Evolutionary conservation across 1,284 basidiomycete species (phyloP).

Genomic region (Cutaneotrichosporon arboriforme): DNA sequence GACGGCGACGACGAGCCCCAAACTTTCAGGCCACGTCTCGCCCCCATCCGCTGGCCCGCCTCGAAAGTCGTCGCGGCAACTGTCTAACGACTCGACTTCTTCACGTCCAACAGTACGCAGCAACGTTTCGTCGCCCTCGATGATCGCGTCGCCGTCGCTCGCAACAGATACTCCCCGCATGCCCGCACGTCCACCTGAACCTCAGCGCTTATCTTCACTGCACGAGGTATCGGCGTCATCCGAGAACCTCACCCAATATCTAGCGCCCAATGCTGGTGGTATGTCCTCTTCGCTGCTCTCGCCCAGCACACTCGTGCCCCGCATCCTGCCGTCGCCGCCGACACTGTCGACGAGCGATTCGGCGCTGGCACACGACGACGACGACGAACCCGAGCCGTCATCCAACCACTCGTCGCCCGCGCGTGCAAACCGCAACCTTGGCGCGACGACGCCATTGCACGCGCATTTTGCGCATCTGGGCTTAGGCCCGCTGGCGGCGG

Average conservation of each 20-base stretch:
- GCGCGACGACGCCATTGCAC: not conserved
- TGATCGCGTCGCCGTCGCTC: too few species aligned
- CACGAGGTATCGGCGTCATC: constrained; percentile 11
- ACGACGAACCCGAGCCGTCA: constrained; percentile 3
- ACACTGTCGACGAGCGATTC: not conserved
- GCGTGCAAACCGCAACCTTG: constrained; percentile 4
- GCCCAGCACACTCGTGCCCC: not conserved
- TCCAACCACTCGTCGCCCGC: constrained; percentile 19
- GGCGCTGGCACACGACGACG: not conserved
- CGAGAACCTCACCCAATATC: constrained; percentile 12
- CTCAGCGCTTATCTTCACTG: constrained; percentile 1
- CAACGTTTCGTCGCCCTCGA: too few species aligned
- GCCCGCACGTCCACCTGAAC: not conserved
- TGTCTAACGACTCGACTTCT: too few species aligned
- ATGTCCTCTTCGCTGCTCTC: constrained; percentile 12
- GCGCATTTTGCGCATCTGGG: constrained; percentile 8
- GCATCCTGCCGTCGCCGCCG: not conserved
- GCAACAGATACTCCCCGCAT: constrained; percentile 1
- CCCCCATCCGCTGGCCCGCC: too few species aligned
- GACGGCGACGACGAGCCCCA: not conserved
- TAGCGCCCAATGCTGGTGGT: not conserved
- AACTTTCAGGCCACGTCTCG: too few species aligned
- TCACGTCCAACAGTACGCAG: too few species aligned
- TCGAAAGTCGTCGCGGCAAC: too few species aligned
- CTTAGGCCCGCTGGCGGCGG: constrained; percentile 10